Base-by-base conservation (phyloP, 108 stramenopile species). In the Skeletonema costatum region DNA sequence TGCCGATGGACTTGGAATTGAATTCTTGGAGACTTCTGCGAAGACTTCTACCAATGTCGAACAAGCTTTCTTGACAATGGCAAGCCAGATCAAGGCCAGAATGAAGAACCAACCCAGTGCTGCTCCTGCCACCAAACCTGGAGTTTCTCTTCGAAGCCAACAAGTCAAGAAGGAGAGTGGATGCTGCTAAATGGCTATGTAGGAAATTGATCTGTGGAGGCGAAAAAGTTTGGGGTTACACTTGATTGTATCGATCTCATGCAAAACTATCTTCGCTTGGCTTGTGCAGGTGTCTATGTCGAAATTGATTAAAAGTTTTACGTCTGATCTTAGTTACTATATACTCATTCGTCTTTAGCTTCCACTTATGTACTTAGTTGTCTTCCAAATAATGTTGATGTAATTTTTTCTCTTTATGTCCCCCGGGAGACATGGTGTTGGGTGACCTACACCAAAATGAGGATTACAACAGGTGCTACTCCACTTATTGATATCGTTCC, bases 41-140 rank as follows among this genome's bases (percentile, higher is more conserved):
- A 99, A 99, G 96, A 97, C 98, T 68, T 87, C 97, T 12, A 89
- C 89, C 53, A 99, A 99, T 88, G 99, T 99, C 68, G 98, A 99
- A 75, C 94, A 99, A 81, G 98, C 98, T 16, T 99, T 99, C 86
- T 89, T 98, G 81, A 98, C 96, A 71, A 99, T 99, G 98, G 98
- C 98, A 25, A 87, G 93, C 70, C 97, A 99, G 73, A 99, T 99
- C 97, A 97, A 97, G 93, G 89, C 93, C 60, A 86, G 97, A 85
- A 96, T 98, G 97, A 93, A 96, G 88, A 96, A 92, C 46, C 95
- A 96, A 83, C 95, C 95, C 17, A 89, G 89, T 44, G 94, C 89
- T 32, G 90, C 89, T 33, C 85, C 79, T 31, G 89, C 86, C 64
- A 80, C 86, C 64, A 90, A 92, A 67, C 88, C 87, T 25, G 87